Conservation (phyloP, 2,329 filamentous ascomycete genomes). For the Ophiostoma australiae region DNA sequence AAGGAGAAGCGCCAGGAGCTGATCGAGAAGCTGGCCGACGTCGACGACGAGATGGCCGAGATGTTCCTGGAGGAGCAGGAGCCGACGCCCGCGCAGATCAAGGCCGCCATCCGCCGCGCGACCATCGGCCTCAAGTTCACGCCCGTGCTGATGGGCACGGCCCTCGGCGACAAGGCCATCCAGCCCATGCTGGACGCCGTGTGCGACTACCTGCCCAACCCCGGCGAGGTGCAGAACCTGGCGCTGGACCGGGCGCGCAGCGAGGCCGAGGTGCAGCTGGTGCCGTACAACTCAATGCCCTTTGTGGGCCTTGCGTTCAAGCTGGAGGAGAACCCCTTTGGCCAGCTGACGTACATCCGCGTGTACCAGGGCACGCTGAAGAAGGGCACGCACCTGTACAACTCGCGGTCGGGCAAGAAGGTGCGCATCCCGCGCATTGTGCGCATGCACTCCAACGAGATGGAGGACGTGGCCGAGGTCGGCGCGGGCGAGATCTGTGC, state of each 20-base stretch:
- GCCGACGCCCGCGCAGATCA: conserved; percentile 77
- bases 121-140: conserved; percentile 89
- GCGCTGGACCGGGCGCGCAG: conserved; percentile 76
- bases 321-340: conserved; percentile 97
- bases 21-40: conserved; percentile 92
- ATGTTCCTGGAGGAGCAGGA: conserved; percentile 83
- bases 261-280: conserved; percentile 77
- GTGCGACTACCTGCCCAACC: conserved; percentile 92
- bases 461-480: conserved; percentile 92
- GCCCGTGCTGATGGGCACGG: conserved; percentile 94
- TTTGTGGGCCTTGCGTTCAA: conserved; percentile 98
- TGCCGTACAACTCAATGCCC: conserved; percentile 88
- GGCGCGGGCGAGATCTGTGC: conserved; percentile 97
- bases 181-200: conserved; percentile 95
- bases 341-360: conserved; percentile 95
- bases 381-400: conserved; percentile 88
- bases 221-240: conserved; percentile 79
- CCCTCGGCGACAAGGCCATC: conserved; percentile 87
- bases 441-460: conserved; percentile 98
- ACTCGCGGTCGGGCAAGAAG: conserved; percentile 90
- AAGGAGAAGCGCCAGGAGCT: conserved; percentile 78
- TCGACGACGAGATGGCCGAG: conserved; percentile 96
- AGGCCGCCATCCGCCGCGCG: conserved; percentile 81
- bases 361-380: conserved; percentile 90
- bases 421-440: conserved; percentile 96